phyloP scores from a whole-genome alignment of 73 alveolate genomes.

The Halteria grandinella region DNA sequence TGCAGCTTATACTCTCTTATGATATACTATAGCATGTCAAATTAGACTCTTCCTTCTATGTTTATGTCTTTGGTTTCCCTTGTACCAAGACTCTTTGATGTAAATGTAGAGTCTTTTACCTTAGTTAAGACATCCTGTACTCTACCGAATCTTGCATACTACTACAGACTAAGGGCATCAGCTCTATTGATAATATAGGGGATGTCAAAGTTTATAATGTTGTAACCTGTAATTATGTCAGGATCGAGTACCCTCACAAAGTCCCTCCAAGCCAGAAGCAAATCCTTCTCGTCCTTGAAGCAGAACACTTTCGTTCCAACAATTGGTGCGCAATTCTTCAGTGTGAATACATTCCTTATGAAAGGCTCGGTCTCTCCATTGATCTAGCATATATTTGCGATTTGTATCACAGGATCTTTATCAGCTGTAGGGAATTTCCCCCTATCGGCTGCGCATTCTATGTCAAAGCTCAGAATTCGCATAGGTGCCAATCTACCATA shows the following conservation, averaged over 20 bases:
- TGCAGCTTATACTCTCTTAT: slow-evolving; percentile 97
- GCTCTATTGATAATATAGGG: slow-evolving; percentile 96
- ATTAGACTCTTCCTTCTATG: slow-evolving; percentile 93
- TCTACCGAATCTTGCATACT: slow-evolving; percentile 89
- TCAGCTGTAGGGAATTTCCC: slow-evolving; percentile 90
- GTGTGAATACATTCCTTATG: slow-evolving; percentile 96
- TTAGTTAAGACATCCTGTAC: slow-evolving; percentile 69
- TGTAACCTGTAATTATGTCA: slow-evolving; percentile 98
- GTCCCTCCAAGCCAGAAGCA: slow-evolving; percentile 93
- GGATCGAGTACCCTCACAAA: slow-evolving; percentile 92
- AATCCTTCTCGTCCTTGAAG: slow-evolving; percentile 89
- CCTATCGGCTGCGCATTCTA: slow-evolving; percentile 94
- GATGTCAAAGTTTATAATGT: slow-evolving; percentile 97
- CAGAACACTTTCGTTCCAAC: slow-evolving; percentile 97
- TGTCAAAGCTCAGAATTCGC: slow-evolving; percentile 98
- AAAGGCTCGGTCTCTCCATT: slow-evolving; percentile 93
- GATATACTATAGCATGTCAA: slow-evolving; percentile 97
- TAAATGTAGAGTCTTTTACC: slow-evolving; percentile 88
- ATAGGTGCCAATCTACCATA: slow-evolving; percentile 97
- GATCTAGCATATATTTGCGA: slow-evolving; percentile 94
- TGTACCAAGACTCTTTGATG: slow-evolving; percentile 92
- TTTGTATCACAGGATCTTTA: slow-evolving; percentile 94
- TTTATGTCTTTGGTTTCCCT: slow-evolving; percentile 71
- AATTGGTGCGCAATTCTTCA: slow-evolving; percentile 95
- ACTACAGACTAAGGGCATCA: slow-evolving; percentile 71